Base-by-base conservation (phyloP, 805 yeast genomes). In the Blastobotrys peoriensis region DNA sequence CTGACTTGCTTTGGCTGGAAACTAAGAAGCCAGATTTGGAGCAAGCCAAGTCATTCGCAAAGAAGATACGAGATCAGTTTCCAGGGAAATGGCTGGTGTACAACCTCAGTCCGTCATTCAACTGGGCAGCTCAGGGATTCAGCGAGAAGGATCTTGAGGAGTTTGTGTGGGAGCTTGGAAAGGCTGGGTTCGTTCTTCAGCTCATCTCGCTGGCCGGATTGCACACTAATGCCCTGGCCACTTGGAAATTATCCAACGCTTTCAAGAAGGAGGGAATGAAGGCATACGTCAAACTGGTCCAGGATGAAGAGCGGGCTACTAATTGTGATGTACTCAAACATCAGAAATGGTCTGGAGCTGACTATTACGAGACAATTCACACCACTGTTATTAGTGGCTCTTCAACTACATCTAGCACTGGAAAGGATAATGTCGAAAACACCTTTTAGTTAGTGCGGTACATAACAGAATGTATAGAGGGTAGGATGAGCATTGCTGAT, bases 301-400 rank as follows among this genome's bases (percentile, higher is more conserved):
- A 77, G 60, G 57, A 59, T 18, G 61, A 61, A 44, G 81, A 78
- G 55, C 68, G 64, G 50, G 69, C 61, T 16, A 48, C 65, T 3
- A 64, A 66, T 2, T 71, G 78, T 50, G 82, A 77, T 52, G 70
- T 77, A 2, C 61, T 77, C 51, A 78, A 79, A 5, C 83, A 77
- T 52, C 83, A 77, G 56, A 73, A 69, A 50, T 77, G 83, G 83
- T 73, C 79, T 3, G 83, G 83, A 4, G 78, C 78, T n/a, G 71
- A 73, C 53, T 74, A 75, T 52, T 58, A 68, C 23, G 81, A 77
- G 51, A 62, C 68, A 8, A 58, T 75, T 16, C 58, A 71, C 47
- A 64, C 63, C 36, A 58, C 68, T 18, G 68, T 73, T 2, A 70
- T 69, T 42, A 69, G 73, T 10, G 71, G 76, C 3, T 64, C 72